Conservation (phyloP, 1,284 basidiomycete genomes). For the Heterobasidion occidentale region DNA sequence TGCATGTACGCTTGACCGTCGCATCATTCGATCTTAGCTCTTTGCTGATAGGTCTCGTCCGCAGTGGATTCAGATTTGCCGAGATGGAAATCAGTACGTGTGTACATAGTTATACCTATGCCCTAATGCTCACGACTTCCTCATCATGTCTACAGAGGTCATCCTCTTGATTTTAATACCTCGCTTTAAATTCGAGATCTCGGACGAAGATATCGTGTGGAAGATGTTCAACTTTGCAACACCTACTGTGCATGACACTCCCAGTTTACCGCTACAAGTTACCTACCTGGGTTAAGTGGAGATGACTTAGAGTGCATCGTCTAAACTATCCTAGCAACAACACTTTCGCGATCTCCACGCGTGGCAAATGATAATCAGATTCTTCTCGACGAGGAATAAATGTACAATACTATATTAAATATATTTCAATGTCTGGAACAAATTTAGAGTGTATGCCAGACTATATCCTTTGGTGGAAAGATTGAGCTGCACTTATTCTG, state of each 20-base stretch:
- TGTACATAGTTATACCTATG: not conserved
- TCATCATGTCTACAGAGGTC: slow-evolving; percentile 7
- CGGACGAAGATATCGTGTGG: slow-evolving; percentile 10
- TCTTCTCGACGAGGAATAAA: too few species aligned
- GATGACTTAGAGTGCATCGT: too few species aligned
- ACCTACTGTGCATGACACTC: not conserved
- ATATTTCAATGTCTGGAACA: too few species aligned
- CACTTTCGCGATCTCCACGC: too few species aligned
- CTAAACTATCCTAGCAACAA: too few species aligned
- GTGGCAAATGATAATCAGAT: too few species aligned
- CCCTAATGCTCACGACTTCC: not conserved
- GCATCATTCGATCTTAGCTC: not conserved
- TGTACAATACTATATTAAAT: too few species aligned
- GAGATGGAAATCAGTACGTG: slow-evolving; percentile 9
- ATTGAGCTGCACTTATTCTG: not conserved
- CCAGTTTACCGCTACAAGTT: slow-evolving; percentile 9
- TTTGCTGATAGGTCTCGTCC: not conserved
- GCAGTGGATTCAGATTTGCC: slow-evolving; percentile 9
- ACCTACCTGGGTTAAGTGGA: slow-evolving; percentile 5
- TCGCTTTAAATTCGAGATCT: slow-evolving; percentile 9
- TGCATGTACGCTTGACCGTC: slow-evolving; percentile 13
- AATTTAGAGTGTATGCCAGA: too few species aligned
- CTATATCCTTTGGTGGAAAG: too few species aligned
- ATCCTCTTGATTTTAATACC: slow-evolving; percentile 11
- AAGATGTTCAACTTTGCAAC: slow-evolving; percentile 11